Conservation (phyloP, 2,329 filamentous ascomycete species). For the Macrophomina phaseolina region DNA sequence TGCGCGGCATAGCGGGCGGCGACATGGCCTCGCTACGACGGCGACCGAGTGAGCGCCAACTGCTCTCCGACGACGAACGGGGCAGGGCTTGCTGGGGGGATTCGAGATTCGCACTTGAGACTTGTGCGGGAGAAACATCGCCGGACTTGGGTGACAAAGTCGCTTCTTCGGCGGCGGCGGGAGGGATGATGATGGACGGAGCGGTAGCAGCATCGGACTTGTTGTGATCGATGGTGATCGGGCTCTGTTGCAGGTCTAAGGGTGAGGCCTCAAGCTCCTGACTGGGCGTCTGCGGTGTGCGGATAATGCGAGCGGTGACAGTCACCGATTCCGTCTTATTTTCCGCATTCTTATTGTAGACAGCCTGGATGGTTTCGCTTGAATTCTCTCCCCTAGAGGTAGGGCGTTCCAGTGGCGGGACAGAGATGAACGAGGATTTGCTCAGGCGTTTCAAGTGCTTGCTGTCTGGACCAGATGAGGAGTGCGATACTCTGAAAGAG, state of each 20-base stretch:
- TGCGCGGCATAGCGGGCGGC: slow-evolving; percentile 36
- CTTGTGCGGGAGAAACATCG: slow-evolving; percentile 20
- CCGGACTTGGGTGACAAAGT: slow-evolving; percentile 20
- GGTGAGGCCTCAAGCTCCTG: slow-evolving; percentile 56
- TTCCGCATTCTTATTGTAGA: slow-evolving; percentile 47
- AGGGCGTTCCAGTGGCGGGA: slow-evolving; percentile 22
- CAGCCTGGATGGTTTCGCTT: slow-evolving; percentile 35
- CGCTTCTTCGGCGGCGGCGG: slow-evolving; percentile 34
- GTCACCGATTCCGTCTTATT: slow-evolving; percentile 76
- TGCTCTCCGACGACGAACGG: slow-evolving; percentile 47
- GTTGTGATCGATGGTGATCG: slow-evolving; percentile 64
- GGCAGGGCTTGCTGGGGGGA: slow-evolving; percentile 33
- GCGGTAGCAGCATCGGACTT: slow-evolving; percentile 36
- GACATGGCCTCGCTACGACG: slow-evolving; percentile 44
- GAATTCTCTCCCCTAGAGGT: slow-evolving; percentile 19
- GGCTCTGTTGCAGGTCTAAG: slow-evolving; percentile 59
- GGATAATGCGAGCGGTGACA: slow-evolving; percentile 82
- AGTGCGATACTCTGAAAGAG: slow-evolving; percentile 45
- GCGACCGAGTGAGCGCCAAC: slow-evolving; percentile 45
- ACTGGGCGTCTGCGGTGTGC: slow-evolving; percentile 49
- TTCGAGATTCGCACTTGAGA: slow-evolving; percentile 13
- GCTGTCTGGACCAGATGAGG: slow-evolving; percentile 37
- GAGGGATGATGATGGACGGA: slow-evolving; percentile 32
- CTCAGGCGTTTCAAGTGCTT: slow-evolving; percentile 38
- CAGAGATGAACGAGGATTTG: slow-evolving; percentile 34